Conservation (phyloP, 768 basidiomycete genomes). For the Boletus eberwhitei region DNA sequence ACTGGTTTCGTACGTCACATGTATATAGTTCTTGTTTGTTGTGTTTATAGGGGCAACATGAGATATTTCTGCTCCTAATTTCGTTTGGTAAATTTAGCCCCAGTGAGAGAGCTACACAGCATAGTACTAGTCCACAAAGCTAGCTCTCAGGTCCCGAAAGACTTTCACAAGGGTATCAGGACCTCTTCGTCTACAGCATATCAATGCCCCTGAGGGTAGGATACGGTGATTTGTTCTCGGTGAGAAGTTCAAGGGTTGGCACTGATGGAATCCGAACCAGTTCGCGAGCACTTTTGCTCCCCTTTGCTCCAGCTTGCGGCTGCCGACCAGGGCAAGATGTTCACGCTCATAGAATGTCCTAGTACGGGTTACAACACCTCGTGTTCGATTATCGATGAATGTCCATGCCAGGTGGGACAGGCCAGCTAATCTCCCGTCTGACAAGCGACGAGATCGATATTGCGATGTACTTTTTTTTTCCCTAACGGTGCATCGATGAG, state of each 20-base stretch:
- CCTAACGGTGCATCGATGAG: not conserved
- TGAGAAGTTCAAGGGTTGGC: not conserved
- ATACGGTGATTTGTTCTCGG: slow-evolving; percentile 24
- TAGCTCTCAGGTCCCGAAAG: not conserved
- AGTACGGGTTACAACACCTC: slow-evolving; percentile 41
- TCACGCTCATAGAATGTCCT: slow-evolving; percentile 86
- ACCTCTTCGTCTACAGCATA: not conserved
- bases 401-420: slow-evolving; percentile 65
- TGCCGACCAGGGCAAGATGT: slow-evolving; percentile 64
- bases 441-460: slow-evolving; percentile 77
- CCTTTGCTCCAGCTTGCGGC: slow-evolving; percentile 85
- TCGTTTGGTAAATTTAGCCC: slow-evolving; percentile 1
- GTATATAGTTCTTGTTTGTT: slow-evolving; percentile 14
- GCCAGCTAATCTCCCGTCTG: slow-evolving; percentile 74
- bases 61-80: not conserved
- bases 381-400: slow-evolving; percentile 20
- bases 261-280: slow-evolving; percentile 34
- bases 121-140: not conserved
- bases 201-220: slow-evolving; percentile 31
- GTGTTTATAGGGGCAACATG: not conserved
- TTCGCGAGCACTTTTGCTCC: slow-evolving; percentile 88
- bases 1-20: slow-evolving; percentile 3
- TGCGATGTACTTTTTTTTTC: slow-evolving; percentile 53
- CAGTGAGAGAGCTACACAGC: no score
- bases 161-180: not conserved